Evolutionary conservation across 345 rosid genomes (phyloP), one percentile per base, ranked within the genome.

Genomic region (Bruguiera gymnorhiza): DNA sequence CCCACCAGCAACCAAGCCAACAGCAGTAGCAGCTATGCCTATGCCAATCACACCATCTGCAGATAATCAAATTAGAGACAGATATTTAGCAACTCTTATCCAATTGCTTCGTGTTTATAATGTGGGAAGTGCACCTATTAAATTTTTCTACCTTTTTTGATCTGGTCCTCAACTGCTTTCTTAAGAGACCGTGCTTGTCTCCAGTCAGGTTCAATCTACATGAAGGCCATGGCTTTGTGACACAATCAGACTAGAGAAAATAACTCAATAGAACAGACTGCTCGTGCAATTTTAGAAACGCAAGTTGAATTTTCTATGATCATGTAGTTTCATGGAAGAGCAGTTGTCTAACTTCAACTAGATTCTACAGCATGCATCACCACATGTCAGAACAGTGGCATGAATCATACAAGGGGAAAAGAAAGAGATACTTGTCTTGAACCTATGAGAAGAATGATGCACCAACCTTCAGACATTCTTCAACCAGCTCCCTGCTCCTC

Each of bases 1-100:
- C 52, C 96, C 96, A 70, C 89, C 92, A 21, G 89, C 96, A 55
- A 89, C 73, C 70, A 92, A 82, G 58, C 96, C 96, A 66, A 88
- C 81, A 13, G 92, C 88, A 66, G 98, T 81, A 53, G 89, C 92
- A 1, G 94, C 85, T 65, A 92, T 87, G 70, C 94, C 91, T 67
- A 92, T 88, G 77, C 97, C 94, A 71, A 92, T 89, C 23, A 88
- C 84, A 80, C 94, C 92, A 82, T 89, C 94, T 92, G 80, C 74
- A 71, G 59, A 27, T 10, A 63, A 48, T 73, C 32, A 63, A 60
- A 56, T 11, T 7, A 21, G 23, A 21, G n/a, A 48, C 27, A 51
- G n/a, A n/a, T 36, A 39, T 27, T 55, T 53, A 39, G 62, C 5
- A 31, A 58, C 26, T 29, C 21, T 55, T 39, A 32, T 3, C 11